Conservation (phyloP, 345 rosid species). For the Citrus hindsii region DNA sequence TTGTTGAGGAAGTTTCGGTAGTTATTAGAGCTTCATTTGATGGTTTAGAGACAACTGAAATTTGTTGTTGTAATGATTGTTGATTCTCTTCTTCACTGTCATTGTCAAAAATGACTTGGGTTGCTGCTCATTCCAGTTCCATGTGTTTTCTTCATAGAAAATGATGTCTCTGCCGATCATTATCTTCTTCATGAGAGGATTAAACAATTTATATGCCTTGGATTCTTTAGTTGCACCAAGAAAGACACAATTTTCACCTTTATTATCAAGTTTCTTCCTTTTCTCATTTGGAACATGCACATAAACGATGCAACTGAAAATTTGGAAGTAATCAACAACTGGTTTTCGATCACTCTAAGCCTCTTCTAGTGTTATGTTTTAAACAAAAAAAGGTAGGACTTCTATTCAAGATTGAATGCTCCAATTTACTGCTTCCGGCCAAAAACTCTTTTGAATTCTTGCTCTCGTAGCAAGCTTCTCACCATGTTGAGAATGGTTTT, state of each 20-base stretch:
- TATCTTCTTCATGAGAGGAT: neutral
- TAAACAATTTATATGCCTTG: neutral
- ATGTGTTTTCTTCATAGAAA: neutral
- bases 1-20: no score
- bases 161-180: neutral
- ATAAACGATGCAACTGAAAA: no score
- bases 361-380: neutral
- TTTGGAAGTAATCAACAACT: fast-evolving
- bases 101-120: no score
- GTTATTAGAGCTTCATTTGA: no score
- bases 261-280: no score
- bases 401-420: neutral
- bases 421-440: neutral
- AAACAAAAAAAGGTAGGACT: neutral
- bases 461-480: neutral
- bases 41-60: no score
- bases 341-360: no score
- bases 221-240: neutral
- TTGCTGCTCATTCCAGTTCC: no score
- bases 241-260: neutral
- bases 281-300: no score
- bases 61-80: no score
- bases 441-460: neutral
- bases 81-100: no score
- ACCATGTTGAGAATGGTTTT: neutral